Evolutionary conservation across 2,329 filamentous ascomycete genomes (phyloP), one percentile per base, ranked within the genome.

Genomic region (Epichloe hybrida): DNA sequence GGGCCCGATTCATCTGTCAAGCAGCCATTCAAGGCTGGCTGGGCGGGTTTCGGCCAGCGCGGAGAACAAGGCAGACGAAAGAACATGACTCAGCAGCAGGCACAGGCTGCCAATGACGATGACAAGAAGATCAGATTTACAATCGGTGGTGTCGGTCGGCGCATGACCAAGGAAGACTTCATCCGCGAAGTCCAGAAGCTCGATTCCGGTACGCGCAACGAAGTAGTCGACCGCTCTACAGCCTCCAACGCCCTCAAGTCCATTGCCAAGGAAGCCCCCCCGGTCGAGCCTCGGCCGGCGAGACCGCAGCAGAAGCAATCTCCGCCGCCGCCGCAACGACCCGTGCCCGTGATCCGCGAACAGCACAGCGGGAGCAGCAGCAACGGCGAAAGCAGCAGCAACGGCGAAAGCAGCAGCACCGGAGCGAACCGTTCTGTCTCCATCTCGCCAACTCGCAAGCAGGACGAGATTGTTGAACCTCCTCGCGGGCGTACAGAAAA

Each of bases 91-190:
- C 63, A 66, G 5, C 67, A 70, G 12, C 61, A 69, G 3, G 75
- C 76, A 38, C 37, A 48, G 23, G 31, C 31, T 9, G 52, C 49
- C 20, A 50, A 52, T 2, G 74, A 77, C 2, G 85, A 90, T 52
- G 86, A 90, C 56, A 75, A 78, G 13, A 74, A 80, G 50, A 81
- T 91, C 50, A 79, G 86, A 13, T 91, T 90, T 66, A 89, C 83
- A 1, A 85, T 91, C 55, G 80, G 77, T 43, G 80, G 82, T 36
- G 78, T 81, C n/a, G 84, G 84, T 5, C 74, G 76, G 54, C 79
- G 86, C 46, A 84, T 93, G 79, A 89, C 77, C 54, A 90, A 90
- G 67, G 80, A 83, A 4, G 85, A 89, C 60, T 91, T 93, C 62
- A 80, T 93, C 54, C 72, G 76, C 45, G 81, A 88, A 61, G 82